phyloP scores from a whole-genome alignment of 2,329 filamentous ascomycete genomes.

The Aspergillus calidoustus region DNA sequence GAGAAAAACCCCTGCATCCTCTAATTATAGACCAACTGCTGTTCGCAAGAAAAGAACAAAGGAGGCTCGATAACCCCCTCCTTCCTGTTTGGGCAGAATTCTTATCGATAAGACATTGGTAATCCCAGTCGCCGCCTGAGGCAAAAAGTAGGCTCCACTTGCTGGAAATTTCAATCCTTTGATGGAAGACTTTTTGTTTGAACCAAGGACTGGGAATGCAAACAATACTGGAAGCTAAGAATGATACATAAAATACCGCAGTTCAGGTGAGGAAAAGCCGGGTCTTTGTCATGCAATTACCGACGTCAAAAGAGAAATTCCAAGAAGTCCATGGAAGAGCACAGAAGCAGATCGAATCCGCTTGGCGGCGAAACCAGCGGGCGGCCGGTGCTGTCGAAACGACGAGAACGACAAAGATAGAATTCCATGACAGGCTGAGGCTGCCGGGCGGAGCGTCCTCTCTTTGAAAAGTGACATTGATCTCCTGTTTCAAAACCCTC shows the following conservation, averaged over 20 bases:
- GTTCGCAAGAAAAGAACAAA: not conserved
- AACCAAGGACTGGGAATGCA: not conserved
- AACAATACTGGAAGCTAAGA: not conserved
- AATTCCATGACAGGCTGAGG: slow-evolving; percentile 13
- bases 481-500: slow-evolving; percentile 1
- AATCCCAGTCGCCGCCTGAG: slow-evolving; percentile 12
- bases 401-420: slow-evolving; percentile 22
- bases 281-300: slow-evolving; percentile 19
- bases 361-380: slow-evolving; percentile 31
- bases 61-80: not conserved
- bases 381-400: slow-evolving; percentile 24
- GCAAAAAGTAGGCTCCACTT: not conserved
- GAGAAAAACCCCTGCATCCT: not conserved
- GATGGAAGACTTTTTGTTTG: not conserved
- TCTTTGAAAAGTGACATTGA: slow-evolving; percentile 18
- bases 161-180: not conserved
- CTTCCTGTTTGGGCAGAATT: not conserved
- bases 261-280: not conserved
- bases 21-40: not conserved
- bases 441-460: not conserved
- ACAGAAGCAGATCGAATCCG: slow-evolving; percentile 35
- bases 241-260: slow-evolving; percentile 1
- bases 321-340: slow-evolving; percentile 38
- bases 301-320: slow-evolving; percentile 25
- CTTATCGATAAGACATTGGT: slow-evolving; percentile 19